Base-by-base conservation (phyloP, 169 alveolate genomes). In the Sarcocystis neurona region DNA sequence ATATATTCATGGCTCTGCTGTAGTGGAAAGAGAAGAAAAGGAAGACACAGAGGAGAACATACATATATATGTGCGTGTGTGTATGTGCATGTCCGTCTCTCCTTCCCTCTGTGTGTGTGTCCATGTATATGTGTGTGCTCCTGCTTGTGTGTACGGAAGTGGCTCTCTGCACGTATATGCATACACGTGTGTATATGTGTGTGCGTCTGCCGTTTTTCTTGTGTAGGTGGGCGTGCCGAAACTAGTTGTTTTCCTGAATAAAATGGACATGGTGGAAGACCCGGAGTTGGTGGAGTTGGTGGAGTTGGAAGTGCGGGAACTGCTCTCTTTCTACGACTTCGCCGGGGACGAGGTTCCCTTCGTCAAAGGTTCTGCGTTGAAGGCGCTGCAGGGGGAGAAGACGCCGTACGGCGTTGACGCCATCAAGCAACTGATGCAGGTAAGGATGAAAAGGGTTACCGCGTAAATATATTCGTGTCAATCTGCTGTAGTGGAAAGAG, bases 241-340 rank as follows among this genome's bases (percentile, higher is more conserved):
- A 27, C 92, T 97, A 87, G 97, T 97, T 39, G 99, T 97, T 6
- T 97, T 92, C 91, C 91, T 97, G 85, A 97, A 97, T 89, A 97
- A 97, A 91, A 94, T 97, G 92, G 99, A 97, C 91, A 87, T 97
- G 93, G 96, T 96, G 79, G 97, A 95, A 37, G 99, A 97, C 79
- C 94, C 92, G 53, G 99, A 97, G 92, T 93, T 97, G 84, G 94
- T 97, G 66, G 99, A 97, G 92, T 93, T 97, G 56, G 99, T 97
- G 15, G 99, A 98, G 92, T 94, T 98, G 95, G 99, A 98, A 94
- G 96, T 98, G 32, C 79, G 91, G 39, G 92, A 85, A 48, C 70
- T 84, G 34, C 77, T 78, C 15, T 82, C 88, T 74, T 58, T 39
- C 30, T 88, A 48, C 46, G 66, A 58, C 72, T 89, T 82, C 78